Conservation (phyloP, 1,284 basidiomycete genomes). For the Volvariella volvacea region DNA sequence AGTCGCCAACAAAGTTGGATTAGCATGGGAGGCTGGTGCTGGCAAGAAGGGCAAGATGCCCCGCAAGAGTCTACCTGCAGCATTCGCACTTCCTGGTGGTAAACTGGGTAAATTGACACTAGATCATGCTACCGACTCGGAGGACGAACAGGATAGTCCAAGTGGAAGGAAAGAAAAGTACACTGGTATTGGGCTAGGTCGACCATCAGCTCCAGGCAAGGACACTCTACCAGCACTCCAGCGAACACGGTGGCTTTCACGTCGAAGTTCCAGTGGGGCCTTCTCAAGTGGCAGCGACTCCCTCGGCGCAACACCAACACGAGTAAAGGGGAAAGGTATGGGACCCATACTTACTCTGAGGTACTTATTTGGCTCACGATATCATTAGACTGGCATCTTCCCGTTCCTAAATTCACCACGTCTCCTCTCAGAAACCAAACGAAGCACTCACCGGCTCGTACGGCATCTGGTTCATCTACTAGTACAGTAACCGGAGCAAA, state of each 20-base stretch:
- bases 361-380: slow-evolving; percentile 5
- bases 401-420: slow-evolving; percentile 21
- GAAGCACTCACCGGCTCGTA: slow-evolving; percentile 35
- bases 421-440: slow-evolving; percentile 38
- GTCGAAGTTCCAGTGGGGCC: slow-evolving; percentile 70
- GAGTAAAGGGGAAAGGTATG: slow-evolving; percentile 38
- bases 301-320: slow-evolving; percentile 57
- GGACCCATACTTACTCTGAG: slow-evolving; percentile 7
- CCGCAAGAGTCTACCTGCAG: slow-evolving; percentile 68
- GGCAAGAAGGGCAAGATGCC: slow-evolving; percentile 45
- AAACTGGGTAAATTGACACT: slow-evolving; percentile 20
- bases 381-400: slow-evolving; percentile 43
- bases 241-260: slow-evolving; percentile 54
- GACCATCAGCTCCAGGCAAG: slow-evolving; percentile 33
- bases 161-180: slow-evolving; percentile 48
- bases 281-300: slow-evolving; percentile 72
- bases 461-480: slow-evolving; percentile 49
- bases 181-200: slow-evolving; percentile 60
- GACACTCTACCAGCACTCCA: slow-evolving; percentile 27
- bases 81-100: slow-evolving; percentile 38
- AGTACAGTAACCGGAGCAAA: slow-evolving; percentile 33
- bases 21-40: slow-evolving; percentile 44
- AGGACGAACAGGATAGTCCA: slow-evolving; percentile 53
- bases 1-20: slow-evolving; percentile 59
- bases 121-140: slow-evolving; percentile 38